These are phyloP conservation scores for Sclerotinia spermophila DNA, from an alignment of 2,329 filamentous ascomycete genomes.

Conservation along the genomic window DNA sequence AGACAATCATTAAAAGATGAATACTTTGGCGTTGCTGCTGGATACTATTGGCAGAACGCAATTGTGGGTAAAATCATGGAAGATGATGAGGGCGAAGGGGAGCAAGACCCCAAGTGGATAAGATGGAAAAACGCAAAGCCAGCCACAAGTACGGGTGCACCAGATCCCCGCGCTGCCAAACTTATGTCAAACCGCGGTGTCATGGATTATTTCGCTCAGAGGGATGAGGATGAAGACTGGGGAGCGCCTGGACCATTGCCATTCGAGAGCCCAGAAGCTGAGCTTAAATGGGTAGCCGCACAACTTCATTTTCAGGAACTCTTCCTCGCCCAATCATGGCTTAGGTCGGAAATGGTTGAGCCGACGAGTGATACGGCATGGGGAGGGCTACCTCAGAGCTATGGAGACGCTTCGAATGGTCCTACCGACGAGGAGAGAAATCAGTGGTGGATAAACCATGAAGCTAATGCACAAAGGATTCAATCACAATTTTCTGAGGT, in stretches of 20 bases:
- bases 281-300: slow-evolving; percentile 16
- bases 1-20: slow-evolving; percentile 14
- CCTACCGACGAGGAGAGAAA: neutral
- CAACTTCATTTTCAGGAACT: slow-evolving; percentile 6
- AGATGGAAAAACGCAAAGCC: slow-evolving; percentile 12
- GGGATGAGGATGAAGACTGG: neutral
- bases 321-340: neutral
- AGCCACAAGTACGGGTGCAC: neutral
- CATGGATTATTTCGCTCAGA: neutral
- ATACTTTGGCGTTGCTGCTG: slow-evolving; percentile 18
- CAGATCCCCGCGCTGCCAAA: neutral
- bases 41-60: slow-evolving; percentile 29
- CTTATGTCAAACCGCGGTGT: neutral
- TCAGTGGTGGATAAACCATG: neutral
- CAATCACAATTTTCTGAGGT: neutral
- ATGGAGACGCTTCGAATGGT: neutral
- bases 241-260: slow-evolving; percentile 16
- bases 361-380: slow-evolving; percentile 11
- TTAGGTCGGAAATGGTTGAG: neutral
- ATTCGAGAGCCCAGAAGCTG: slow-evolving; percentile 5
- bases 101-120: slow-evolving; percentile 15
- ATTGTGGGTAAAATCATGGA: slow-evolving; percentile 21
- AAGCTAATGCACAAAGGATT: too few species aligned
- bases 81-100: slow-evolving; percentile 11
- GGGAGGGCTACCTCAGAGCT: neutral